Percentiles rank a stretch among this genome's conserved stretches.
Conservation (phyloP, 305 asterid genomes). For the Fraxinus sp. region DNA sequence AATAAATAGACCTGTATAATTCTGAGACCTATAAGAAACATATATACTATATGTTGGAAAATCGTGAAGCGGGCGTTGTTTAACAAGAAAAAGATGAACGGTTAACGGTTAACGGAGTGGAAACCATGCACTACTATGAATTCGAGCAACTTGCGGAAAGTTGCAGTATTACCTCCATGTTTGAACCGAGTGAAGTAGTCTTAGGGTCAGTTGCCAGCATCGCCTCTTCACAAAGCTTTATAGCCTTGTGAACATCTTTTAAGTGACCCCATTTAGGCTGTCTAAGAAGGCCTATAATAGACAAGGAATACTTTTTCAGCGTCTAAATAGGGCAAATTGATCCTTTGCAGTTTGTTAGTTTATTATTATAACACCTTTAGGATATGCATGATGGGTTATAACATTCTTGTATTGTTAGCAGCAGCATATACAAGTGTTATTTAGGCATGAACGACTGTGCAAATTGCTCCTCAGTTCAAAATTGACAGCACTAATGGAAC, state of each 20-base stretch:
- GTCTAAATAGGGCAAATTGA: background rate
- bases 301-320: background rate
- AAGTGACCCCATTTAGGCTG: conserved; percentile 98
- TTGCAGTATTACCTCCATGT: conserved; percentile 60
- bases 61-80: background rate
- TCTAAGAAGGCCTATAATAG: conserved; percentile 57
- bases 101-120: background rate
- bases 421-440: background rate
- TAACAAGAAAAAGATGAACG: background rate
- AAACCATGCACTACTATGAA: background rate
- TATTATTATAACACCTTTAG: background rate
- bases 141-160: background rate
- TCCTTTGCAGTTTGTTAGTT: background rate
- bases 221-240: conserved; percentile 92
- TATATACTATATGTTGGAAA: background rate
- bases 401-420: background rate
- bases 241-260: conserved; percentile 85
- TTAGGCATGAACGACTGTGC: background rate
- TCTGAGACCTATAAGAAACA: background rate
- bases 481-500: background rate
- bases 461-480: background rate
- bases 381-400: background rate
- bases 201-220: conserved; percentile 79
- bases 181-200: conserved; percentile 72
- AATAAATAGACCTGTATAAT: background rate